These are phyloP conservation scores for Russula emetica DNA, from an alignment of 768 basidiomycete species.

Conservation along the genomic window DNA sequence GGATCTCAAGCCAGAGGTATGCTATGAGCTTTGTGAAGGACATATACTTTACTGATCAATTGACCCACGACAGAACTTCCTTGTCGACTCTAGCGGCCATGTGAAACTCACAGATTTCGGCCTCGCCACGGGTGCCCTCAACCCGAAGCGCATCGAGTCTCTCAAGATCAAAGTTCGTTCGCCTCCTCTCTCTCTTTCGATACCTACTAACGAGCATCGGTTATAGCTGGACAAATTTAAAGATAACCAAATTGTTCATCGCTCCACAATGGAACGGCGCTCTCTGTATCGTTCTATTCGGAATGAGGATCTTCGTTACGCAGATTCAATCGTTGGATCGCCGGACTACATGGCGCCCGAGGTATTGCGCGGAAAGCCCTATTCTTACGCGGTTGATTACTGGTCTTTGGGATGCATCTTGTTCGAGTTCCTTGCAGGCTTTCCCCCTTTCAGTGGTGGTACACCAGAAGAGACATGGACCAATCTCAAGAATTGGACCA, in stretches of 20 bases:
- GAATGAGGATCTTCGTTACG: constrained; percentile 86
- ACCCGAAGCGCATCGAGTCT: constrained; percentile 91
- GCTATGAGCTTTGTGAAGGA: constrained; percentile 25
- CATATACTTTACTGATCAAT: neutral
- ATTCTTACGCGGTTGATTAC: constrained; percentile 94
- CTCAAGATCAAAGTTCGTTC: constrained; percentile 78
- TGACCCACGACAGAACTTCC: constrained; percentile 67
- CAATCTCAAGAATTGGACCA: constrained; percentile 96
- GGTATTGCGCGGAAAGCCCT: constrained; percentile 90
- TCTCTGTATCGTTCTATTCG: constrained; percentile 93
- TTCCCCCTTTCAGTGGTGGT: constrained; percentile 95
- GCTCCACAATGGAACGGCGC: constrained; percentile 90
- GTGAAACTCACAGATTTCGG: constrained; percentile 99
- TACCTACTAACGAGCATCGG: constrained; percentile 8
- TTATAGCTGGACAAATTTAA: constrained; percentile 93
- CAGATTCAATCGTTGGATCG: constrained; percentile 95
- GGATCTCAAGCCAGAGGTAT: constrained; percentile 94
- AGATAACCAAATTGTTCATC: constrained; percentile 82
- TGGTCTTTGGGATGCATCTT: constrained; percentile 99
- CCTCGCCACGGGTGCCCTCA: constrained; percentile 91
- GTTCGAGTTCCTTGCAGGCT: constrained; percentile 95
- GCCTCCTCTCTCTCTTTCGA: neutral
- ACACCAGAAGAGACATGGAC: constrained; percentile 99
- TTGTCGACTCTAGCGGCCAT: constrained; percentile 92
- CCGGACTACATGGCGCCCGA: constrained; percentile 99